Evolutionary conservation across 768 basidiomycete species (phyloP), one percentile per base, ranked within the genome.

Genomic region (Termitomyces sp.): DNA sequence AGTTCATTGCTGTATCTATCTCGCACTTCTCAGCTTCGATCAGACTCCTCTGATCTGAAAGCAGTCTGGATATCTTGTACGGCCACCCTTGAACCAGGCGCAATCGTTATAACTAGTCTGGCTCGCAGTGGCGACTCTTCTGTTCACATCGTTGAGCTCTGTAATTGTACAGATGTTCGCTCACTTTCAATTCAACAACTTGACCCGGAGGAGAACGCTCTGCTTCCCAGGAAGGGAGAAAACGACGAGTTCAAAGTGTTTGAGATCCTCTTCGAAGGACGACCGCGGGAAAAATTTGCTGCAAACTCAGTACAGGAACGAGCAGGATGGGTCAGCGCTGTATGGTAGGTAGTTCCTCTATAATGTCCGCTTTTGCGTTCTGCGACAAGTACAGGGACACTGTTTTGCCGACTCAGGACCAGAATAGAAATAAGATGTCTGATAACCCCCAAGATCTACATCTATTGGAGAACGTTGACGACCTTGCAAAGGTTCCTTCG

Each of bases 271-370:
- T 86, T 88, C 55, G 77, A 82, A 53, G 81, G 76, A 14, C 69
- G 74, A 24, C 69, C 69, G 4, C 73, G 69, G 53, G 85, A 88
- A 65, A 81, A 75, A 55, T 88, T 91, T 66, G 88, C 86, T 0
- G 83, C 81, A 2, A 67, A 72, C 10, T 83, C 83, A 22, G 78
- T 82, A 27, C 76, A 79, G 58, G 86, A 87, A 56, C 75, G 89
- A 51, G 87, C 87, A 4, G 78, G 77, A 9, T 91, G 89, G 89
- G 79, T 91, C 50, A 86, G 85, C 63, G 80, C 84, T 3, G 82
- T 90, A 47, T 91, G 89, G 89, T 88, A 67, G 64, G 76, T 66
- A 16, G 24, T 36, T 43, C 48, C 53, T 34, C 34, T 27, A 49
- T 34, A 48, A 22, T 55, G 53, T 53, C 10, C 41, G 39, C 14